Evolutionary conservation across 2,329 filamentous ascomycete species (phyloP).

Genomic region (Diaporthe helianthi): DNA sequence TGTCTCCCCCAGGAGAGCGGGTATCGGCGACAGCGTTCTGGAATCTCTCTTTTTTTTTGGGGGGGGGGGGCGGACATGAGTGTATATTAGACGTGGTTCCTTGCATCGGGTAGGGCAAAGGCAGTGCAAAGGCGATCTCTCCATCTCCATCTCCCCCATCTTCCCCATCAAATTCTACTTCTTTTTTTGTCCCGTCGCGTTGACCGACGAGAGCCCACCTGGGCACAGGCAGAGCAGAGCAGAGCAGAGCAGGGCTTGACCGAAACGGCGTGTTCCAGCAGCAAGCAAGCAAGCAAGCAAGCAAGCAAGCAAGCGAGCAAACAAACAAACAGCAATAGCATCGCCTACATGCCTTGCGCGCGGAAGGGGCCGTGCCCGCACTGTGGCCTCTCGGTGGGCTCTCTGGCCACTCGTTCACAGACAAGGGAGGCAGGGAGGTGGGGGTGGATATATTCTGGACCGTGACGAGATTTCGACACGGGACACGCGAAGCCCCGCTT

Average conservation of each 20-base stretch:
- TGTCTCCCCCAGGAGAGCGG: not conserved
- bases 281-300: not conserved
- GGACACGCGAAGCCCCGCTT: not conserved
- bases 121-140: constrained; percentile 8
- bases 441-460: not conserved
- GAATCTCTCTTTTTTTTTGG: no score
- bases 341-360: not conserved
- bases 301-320: not conserved
- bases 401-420: constrained; percentile 14
- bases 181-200: not conserved
- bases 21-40: constrained; percentile 13
- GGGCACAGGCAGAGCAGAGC: no score
- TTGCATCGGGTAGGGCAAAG: constrained; percentile 10
- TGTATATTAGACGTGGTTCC: not conserved
- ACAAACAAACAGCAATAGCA: not conserved
- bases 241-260: constrained; percentile 1
- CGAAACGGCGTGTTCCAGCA: constrained; percentile 2
- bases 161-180: constrained; percentile 6
- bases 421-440: not conserved
- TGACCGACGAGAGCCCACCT: constrained; percentile 10
- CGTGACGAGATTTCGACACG: not conserved
- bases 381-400: constrained; percentile 16
- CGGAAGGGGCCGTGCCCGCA: not conserved
- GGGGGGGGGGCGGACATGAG: not conserved
- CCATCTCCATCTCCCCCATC: constrained; percentile 1